Evolutionary conservation across 208 protist species (phyloP), one percentile per base, ranked within the genome.

Genomic region (Leishmania mexicana): DNA sequence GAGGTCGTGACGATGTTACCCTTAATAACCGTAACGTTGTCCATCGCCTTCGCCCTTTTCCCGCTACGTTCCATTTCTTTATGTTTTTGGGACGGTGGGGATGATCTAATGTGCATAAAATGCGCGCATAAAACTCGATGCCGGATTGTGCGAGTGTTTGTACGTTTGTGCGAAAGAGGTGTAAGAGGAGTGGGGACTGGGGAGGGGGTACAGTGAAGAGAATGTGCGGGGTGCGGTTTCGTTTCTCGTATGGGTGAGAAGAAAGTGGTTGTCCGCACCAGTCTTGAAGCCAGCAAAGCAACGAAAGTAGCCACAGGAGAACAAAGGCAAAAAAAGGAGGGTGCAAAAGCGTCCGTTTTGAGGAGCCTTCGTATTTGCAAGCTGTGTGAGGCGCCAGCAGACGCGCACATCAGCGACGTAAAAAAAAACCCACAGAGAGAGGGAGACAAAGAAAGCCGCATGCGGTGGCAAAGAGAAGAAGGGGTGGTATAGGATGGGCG

Each of bases 1-100:
- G 57, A 15, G 11, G 87, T 81, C 47, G 92, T 95, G 49, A 94
- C 91, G 19, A 94, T 85, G 79, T 94, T 93, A 11, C 91, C 91
- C 54, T 87, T 86, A 67, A 94, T 87, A 10, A 94, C 72, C 19
- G 89, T 89, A 54, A 93, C 76, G 0, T 62, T 47, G 7, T 72
- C 45, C 75, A 83, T 87, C 31, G 17, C 28, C 17, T 45, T 70
- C 8, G 31, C 49, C 31, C 4, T 53, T 13, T 28, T 24, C 19
- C 24, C 42, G n/a, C 3, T 40, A 21, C n/a, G 57, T 13, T 62
- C 24, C 31, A 31, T 31, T 62, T 62, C 8, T 31, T 21, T 31
- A 3, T 31, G 28, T 73, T 58, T 7, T 40, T 15, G 57, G 35
- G 31, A 15, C 13, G 28, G 65, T 17, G 64, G 1, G 28, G 15